A percentile compares a stretch with the other conserved stretches of the same genome.
These are phyloP conservation scores for Fonsecaea pedrosoi DNA, from an alignment of 2,329 filamentous ascomycete genomes.

Conservation along the genomic window DNA sequence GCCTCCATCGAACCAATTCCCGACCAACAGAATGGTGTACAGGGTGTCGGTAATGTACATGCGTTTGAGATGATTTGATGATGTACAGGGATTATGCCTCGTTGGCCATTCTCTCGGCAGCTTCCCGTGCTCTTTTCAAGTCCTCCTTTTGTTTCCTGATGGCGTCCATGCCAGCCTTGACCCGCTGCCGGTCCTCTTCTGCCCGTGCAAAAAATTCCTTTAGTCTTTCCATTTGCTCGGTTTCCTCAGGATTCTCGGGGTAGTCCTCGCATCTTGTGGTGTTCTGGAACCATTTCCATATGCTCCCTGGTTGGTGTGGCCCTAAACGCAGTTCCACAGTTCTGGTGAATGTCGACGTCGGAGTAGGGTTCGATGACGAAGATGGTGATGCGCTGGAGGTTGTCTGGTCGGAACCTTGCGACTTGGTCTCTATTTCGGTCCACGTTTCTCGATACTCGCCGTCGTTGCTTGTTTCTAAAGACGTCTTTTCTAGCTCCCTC, in stretches of 20 bases:
- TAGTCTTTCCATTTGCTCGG: slow-evolving; percentile 46
- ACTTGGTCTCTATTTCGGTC: slow-evolving; percentile 28
- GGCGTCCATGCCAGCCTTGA: slow-evolving; percentile 49
- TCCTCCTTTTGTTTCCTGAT: slow-evolving; percentile 55
- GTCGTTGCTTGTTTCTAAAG: slow-evolving; percentile 12
- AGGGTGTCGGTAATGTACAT: slow-evolving; percentile 19
- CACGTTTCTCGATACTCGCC: slow-evolving; percentile 23
- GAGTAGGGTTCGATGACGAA: slow-evolving; percentile 41
- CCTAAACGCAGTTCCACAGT: slow-evolving; percentile 42
- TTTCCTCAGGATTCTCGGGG: slow-evolving; percentile 45
- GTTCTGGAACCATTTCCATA: slow-evolving; percentile 52
- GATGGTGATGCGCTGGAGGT: slow-evolving; percentile 2
- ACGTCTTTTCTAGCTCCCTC: slow-evolving; percentile 13
- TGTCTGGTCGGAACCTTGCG: slow-evolving; percentile 22
- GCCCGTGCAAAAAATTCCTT: slow-evolving; percentile 46
- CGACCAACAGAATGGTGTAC: slow-evolving; percentile 1
- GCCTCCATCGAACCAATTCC: not conserved
- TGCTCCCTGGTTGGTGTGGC: slow-evolving; percentile 47
- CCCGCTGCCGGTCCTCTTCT: slow-evolving; percentile 49
- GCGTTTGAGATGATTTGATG: slow-evolving; percentile 1
- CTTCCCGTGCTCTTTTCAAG: slow-evolving; percentile 52
- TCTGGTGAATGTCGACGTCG: slow-evolving; percentile 45
- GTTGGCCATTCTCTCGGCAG: slow-evolving; percentile 51
- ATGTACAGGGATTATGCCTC: slow-evolving; percentile 29
- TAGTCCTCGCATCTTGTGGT: slow-evolving; percentile 51